A percentile compares a stretch with the other conserved stretches of the same genome.
phyloP scores from a whole-genome alignment of 2,329 filamentous ascomycete species.

The Trichocomaceae sp. region DNA sequence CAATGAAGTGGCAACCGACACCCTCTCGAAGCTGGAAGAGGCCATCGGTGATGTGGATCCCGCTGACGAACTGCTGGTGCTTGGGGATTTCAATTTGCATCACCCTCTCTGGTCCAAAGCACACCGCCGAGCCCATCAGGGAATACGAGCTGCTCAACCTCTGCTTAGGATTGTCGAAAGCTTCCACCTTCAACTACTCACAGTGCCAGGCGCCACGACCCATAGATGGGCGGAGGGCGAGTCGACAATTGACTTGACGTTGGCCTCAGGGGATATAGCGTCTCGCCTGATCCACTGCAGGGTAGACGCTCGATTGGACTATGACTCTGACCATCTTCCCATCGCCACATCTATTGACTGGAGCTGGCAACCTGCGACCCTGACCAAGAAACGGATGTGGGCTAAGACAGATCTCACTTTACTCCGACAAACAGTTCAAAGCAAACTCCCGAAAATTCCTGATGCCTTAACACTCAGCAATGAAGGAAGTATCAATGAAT shows the following conservation, averaged over 20 bases:
- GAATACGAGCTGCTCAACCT: too few relatives aligned
- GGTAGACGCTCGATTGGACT: background rate
- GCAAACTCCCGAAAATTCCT: background rate
- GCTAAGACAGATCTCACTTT: background rate
- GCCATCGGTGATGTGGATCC: background rate
- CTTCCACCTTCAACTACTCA: background rate
- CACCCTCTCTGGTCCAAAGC: constrained; percentile 19
- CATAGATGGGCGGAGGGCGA: background rate
- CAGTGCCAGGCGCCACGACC: background rate
- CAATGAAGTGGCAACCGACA: background rate
- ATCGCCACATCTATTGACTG: background rate
- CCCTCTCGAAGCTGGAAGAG: background rate
- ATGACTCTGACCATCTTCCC: background rate
- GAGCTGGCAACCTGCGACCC: background rate
- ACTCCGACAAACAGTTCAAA: background rate
- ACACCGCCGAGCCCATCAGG: too few relatives aligned
- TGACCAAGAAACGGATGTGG: background rate
- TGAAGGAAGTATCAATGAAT: background rate
- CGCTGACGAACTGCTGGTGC: constrained; percentile 12
- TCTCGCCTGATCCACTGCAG: background rate
- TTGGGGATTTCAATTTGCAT: constrained; percentile 20
- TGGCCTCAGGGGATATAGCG: background rate
- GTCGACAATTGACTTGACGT: background rate
- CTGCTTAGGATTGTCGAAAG: background rate
- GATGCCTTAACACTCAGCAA: background rate